phyloP scores from a whole-genome alignment of 257 asterid genomes.

The Solanum arcanum region DNA sequence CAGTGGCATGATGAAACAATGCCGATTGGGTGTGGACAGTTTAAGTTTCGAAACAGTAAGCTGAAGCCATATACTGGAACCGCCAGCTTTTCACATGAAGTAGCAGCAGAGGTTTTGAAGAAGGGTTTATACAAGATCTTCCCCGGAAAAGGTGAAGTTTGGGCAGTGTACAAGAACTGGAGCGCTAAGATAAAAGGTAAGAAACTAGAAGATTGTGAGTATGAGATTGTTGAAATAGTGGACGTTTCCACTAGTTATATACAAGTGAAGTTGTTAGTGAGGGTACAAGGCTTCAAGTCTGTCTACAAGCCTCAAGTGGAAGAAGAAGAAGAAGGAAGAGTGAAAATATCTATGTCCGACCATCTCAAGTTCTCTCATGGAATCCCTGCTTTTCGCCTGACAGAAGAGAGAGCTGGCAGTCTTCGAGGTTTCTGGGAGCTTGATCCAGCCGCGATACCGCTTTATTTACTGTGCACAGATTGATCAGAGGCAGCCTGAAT shows the following conservation, averaged over 20 bases:
- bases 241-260: not conserved
- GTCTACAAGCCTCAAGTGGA: constrained; percentile 14
- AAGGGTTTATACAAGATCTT: constrained; percentile 8
- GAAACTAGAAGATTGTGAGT: constrained; percentile 10
- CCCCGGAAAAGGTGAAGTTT: constrained; percentile 20
- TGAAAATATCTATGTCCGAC: constrained; percentile 3
- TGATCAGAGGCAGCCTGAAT: not conserved
- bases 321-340: not conserved
- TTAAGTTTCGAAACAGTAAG: not conserved
- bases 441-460: constrained; percentile 19
- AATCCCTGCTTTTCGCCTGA: constrained; percentile 22
- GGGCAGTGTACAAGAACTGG: constrained; percentile 29
- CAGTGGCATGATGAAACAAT: constrained; percentile 10
- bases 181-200: not conserved
- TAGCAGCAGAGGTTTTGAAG: not conserved
- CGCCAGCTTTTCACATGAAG: constrained; percentile 19
- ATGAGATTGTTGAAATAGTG: constrained; percentile 16
- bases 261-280: constrained; percentile 5
- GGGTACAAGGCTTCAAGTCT: constrained; percentile 7
- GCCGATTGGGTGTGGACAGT: constrained; percentile 17
- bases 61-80: not conserved
- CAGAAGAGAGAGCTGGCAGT: constrained; percentile 14
- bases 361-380: constrained; percentile 25
- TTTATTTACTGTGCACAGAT: not conserved
- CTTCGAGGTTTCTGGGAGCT: constrained; percentile 21